A percentile compares a stretch with the other conserved stretches of the same genome.
Evolutionary conservation across 805 yeast species (phyloP).

Genomic region (Teunomyces lycoperdinae): DNA sequence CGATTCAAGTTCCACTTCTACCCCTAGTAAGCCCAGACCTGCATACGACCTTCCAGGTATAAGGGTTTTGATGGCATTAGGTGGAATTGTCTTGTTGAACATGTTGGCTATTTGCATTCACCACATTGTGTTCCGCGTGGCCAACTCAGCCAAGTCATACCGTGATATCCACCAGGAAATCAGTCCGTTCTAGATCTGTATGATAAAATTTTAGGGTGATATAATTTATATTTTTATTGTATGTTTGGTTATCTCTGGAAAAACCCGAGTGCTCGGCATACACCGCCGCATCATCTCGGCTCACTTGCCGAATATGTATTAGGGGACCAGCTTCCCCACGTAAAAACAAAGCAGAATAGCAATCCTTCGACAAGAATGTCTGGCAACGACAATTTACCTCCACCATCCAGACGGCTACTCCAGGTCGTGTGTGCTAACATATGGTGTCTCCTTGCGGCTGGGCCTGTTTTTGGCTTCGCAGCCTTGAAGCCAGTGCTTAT

Average conservation of each 20-base stretch:
- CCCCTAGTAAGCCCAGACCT: constrained; percentile 4
- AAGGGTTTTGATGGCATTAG: constrained; percentile 32
- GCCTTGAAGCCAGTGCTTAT: constrained; percentile 55
- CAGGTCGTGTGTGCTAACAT: constrained; percentile 51
- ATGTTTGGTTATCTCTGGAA: neutral
- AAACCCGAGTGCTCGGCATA: neutral
- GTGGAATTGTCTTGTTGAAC: constrained; percentile 33
- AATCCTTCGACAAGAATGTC: neutral
- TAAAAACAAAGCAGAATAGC: neutral
- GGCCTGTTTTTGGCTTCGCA: constrained; percentile 60
- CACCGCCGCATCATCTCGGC: neutral
- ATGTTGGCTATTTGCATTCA: constrained; percentile 36
- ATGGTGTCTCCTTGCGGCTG: constrained; percentile 57
- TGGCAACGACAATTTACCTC: constrained; percentile 3
- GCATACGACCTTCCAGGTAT: constrained; percentile 24
- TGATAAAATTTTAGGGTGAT: neutral
- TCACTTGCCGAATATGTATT: neutral
- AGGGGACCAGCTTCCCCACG: neutral
- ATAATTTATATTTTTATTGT: neutral
- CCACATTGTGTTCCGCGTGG: constrained; percentile 23
- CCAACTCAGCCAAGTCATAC: constrained; percentile 1
- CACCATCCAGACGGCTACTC: constrained; percentile 10
- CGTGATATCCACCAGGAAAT: constrained; percentile 1
- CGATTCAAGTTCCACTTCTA: neutral
- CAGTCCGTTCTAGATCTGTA: neutral